Base-by-base conservation (phyloP, 352 stramenopile genomes). In the Phytophthora brassicae region DNA sequence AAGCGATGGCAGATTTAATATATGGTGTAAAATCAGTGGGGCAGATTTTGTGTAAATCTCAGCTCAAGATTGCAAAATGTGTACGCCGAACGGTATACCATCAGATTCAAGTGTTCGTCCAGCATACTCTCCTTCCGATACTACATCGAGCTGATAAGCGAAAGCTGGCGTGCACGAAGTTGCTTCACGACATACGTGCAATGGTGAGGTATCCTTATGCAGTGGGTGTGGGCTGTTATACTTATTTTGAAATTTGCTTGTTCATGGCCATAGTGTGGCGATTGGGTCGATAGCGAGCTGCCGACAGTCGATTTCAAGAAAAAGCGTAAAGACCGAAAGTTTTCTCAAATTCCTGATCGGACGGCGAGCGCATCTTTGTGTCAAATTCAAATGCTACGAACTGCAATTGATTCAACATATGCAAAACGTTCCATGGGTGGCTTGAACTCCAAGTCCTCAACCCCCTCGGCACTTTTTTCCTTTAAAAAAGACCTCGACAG, bases 91-190 rank as follows among this genome's bases (percentile, higher is more conserved):
- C 80, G 22, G 58, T 95, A 4, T 93, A 97, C 52, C 59, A 72
- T 5, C 50, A 66, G 8, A 67, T 90, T 17, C 89, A 97, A 58
- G 55, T 74, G 24, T 90, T 96, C 59, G 66, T 88, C 5, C 84
- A 95, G 62, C 77, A 88, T 52, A 84, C 80, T 7, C 55, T 95
- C 0, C 52, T 95, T 19, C 75, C 84, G 8, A 84, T 94, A 24
- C 60, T 97, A 0, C 88, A 97, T 59, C 66, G 86, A 53, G 79
- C 89, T 12, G 85, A 96, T 58, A 97, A 97, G 62, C 85, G 90
- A 7, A 92, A 90, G 22, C 50, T 90, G 2, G 60, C 65, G 5
- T 88, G 87, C 54, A 66, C 82, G 4, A 88, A 81, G 39, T 47
- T 79, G 2, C 62, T 96, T 16, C 81, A 95, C 33, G 82, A 96